Evolutionary conservation across 192 early-diverging fungal genomes (phyloP).

Genomic region (Backusella parvicylindrica): DNA sequence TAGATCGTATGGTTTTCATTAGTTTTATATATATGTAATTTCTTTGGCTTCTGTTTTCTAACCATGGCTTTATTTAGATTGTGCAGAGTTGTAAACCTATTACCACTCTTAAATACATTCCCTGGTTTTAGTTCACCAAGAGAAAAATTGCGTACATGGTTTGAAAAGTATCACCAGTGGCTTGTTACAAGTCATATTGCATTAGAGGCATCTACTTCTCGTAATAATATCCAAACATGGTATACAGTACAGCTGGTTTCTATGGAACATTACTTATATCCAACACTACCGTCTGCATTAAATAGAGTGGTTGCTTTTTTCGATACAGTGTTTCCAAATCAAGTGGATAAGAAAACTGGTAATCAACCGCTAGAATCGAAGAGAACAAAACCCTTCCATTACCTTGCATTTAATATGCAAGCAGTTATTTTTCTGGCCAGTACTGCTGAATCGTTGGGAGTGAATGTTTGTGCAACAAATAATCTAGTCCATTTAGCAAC

Average conservation of each 20-base stretch:
- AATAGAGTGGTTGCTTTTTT: constrained; percentile 11
- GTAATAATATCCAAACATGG: constrained; percentile 36
- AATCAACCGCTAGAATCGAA: constrained; percentile 33
- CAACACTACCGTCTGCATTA: background rate
- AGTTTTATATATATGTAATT: background rate
- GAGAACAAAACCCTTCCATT: constrained; percentile 34
- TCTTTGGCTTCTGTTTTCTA: background rate
- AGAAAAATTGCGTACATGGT: constrained; percentile 15
- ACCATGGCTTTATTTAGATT: background rate
- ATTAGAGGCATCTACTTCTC: background rate
- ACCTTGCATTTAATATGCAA: constrained; percentile 34
- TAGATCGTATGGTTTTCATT: constrained; percentile 14
- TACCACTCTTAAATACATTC: constrained; percentile 14
- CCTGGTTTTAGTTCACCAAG: background rate
- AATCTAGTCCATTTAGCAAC: constrained; percentile 14
- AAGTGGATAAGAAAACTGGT: constrained; percentile 22
- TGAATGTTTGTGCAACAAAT: background rate
- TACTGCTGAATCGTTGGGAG: background rate
- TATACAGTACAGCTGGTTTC: constrained; percentile 30
- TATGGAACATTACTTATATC: constrained; percentile 20
- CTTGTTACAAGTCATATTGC: constrained; percentile 25
- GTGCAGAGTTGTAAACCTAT: constrained; percentile 23
- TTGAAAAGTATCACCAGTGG: constrained; percentile 29
- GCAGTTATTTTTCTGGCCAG: constrained; percentile 26
- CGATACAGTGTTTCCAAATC: background rate